These are phyloP conservation scores for Ocimum tenuiflorum DNA, from an alignment of 257 asterid genomes.

Conservation along the genomic window DNA sequence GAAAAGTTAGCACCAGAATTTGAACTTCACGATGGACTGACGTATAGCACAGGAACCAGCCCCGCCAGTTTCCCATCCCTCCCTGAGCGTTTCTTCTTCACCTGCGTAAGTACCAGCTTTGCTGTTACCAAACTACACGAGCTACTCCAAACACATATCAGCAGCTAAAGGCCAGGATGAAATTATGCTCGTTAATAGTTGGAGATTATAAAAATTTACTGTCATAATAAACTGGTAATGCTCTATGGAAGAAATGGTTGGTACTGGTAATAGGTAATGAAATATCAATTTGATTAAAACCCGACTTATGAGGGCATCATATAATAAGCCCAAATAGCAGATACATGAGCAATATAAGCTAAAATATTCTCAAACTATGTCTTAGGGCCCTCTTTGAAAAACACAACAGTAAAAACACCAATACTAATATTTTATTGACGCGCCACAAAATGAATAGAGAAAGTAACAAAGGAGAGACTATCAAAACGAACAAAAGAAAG, in stretches of 20 bases:
- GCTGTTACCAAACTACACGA: slow-evolving; percentile 9
- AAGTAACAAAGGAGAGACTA: too few relatives aligned
- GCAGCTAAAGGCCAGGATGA: background rate
- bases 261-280: background rate
- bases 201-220: background rate
- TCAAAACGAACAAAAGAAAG: background rate
- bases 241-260: background rate
- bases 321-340: background rate
- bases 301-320: background rate
- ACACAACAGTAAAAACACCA: too few relatives aligned
- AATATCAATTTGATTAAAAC: background rate
- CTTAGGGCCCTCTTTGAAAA: background rate
- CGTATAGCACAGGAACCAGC: slow-evolving; percentile 93
- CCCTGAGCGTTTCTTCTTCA: slow-evolving; percentile 90
- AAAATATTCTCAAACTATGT: background rate
- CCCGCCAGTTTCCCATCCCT: slow-evolving; percentile 98
- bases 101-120: slow-evolving; percentile 42
- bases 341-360: background rate
- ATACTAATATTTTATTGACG: background rate
- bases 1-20: background rate
- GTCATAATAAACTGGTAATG: background rate
- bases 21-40: slow-evolving; percentile 56
- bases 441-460: background rate
- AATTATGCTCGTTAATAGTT: background rate
- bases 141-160: background rate